phyloP scores from a whole-genome alignment of 2,329 filamentous ascomycete genomes.

The Aspergillus chevalieri region DNA sequence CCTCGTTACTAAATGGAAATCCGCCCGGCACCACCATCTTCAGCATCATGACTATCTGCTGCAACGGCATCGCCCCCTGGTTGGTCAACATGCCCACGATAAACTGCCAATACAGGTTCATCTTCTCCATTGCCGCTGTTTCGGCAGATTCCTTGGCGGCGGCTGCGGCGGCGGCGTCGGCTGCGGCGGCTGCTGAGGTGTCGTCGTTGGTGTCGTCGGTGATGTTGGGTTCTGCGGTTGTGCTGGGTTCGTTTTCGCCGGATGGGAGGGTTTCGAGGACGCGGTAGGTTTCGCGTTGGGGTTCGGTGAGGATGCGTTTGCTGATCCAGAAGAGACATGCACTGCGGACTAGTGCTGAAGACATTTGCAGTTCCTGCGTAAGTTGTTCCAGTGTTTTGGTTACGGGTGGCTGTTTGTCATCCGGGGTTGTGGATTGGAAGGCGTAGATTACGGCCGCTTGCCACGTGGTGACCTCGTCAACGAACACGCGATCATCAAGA shows the following conservation, averaged over 20 bases:
- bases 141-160: conserved; percentile 43
- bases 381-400: conserved; percentile 41
- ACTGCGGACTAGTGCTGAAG: conserved; percentile 50
- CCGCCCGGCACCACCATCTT: conserved; percentile 84
- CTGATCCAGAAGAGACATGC: conserved; percentile 59
- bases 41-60: conserved; percentile 87
- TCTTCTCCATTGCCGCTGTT: conserved; percentile 61
- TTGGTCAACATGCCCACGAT: conserved; percentile 95
- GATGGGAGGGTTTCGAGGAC: conserved; percentile 51
- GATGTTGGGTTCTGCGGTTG: conserved; percentile 15
- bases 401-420: conserved; percentile 20
- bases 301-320: conserved; percentile 47
- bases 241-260: conserved; percentile 21
- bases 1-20: conserved; percentile 84
- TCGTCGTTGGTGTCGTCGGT: conserved; percentile 22
- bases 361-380: conserved; percentile 48
- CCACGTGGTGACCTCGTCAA: conserved; percentile 69
- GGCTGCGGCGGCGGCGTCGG: conserved; percentile 35
- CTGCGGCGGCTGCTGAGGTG: conserved; percentile 25
- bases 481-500: conserved; percentile 70
- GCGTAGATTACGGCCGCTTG: conserved; percentile 83
- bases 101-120: conserved; percentile 80
- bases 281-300: conserved; percentile 47
- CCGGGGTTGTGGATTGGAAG: conserved; percentile 54
- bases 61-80: conserved; percentile 73